A percentile compares a stretch with the other conserved stretches of the same genome.
phyloP scores from a whole-genome alignment of 768 basidiomycete genomes.

The Chalciporus pseudorubinellus region DNA sequence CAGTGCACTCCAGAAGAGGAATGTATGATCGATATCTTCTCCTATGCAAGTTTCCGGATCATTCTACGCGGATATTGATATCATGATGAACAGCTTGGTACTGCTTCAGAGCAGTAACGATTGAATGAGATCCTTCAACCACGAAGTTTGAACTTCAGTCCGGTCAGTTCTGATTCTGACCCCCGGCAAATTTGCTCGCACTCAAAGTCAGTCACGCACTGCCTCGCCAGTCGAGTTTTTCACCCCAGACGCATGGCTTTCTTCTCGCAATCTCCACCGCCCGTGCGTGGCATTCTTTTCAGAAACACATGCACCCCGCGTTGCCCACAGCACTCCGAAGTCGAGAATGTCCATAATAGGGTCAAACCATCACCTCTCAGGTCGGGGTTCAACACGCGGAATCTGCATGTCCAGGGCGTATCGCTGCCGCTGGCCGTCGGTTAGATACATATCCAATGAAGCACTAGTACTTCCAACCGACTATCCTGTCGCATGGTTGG shows the following conservation, averaged over 20 bases:
- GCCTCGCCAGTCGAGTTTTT: too few relatives aligned
- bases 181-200: too few relatives aligned
- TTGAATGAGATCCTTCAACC: too few relatives aligned
- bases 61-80: neutral
- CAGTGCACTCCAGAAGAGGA: too few relatives aligned
- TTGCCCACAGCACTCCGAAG: slow-evolving; percentile 17
- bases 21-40: neutral
- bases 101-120: too few relatives aligned
- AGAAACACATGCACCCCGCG: neutral
- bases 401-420: slow-evolving; percentile 12
- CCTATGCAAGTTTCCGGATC: neutral
- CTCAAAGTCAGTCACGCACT: neutral
- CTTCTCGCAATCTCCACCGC: neutral
- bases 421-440: slow-evolving; percentile 7
- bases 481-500: slow-evolving; percentile 28
- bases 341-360: slow-evolving; percentile 11
- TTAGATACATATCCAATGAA: slow-evolving; percentile 26
- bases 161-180: too few relatives aligned
- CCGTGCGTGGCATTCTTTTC: neutral
- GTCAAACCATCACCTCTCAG: slow-evolving; percentile 8
- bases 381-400: slow-evolving; percentile 15
- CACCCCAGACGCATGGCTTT: neutral
- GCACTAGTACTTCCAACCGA: slow-evolving; percentile 23
- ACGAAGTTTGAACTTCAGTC: too few relatives aligned
- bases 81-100: too few relatives aligned